phyloP scores from a whole-genome alignment of 371 early-diverging fungal genomes.

The Mucor mucedo region DNA sequence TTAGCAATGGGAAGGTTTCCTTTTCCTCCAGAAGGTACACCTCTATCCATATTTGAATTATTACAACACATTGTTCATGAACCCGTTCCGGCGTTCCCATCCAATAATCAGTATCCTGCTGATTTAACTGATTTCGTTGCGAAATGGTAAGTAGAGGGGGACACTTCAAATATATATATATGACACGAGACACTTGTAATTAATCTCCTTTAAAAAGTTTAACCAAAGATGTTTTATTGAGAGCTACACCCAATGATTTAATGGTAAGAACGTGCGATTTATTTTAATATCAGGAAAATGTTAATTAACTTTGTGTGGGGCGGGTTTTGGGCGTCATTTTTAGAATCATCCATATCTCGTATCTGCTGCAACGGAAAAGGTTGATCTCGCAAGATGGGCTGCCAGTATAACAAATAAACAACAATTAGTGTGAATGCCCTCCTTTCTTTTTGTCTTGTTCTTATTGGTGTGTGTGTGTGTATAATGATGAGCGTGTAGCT shows the following conservation, averaged over 20 bases:
- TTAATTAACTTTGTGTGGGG: constrained; percentile 1
- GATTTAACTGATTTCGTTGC: constrained; percentile 82
- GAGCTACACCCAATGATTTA: constrained; percentile 79
- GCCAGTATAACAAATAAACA: constrained; percentile 20
- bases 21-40: constrained; percentile 77
- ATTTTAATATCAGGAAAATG: constrained; percentile 29
- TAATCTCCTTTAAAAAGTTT: constrained; percentile 48
- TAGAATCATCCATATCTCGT: constrained; percentile 63
- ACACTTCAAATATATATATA: background rate
- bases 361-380: constrained; percentile 57
- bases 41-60: constrained; percentile 87
- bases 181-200: background rate
- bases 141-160: constrained; percentile 60
- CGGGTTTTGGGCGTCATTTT: background rate
- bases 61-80: constrained; percentile 93
- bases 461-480: no score
- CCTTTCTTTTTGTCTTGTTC: background rate
- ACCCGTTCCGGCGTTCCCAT: constrained; percentile 85
- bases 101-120: constrained; percentile 62
- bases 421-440: background rate
- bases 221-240: constrained; percentile 73
- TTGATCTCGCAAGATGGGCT: constrained; percentile 65
- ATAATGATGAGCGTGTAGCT: no score
- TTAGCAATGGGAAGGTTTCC: constrained; percentile 91
- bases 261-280: constrained; percentile 49